Base-by-base conservation (phyloP, 495 filamentous ascomycete species). In the Penicillium robsamsonii region DNA sequence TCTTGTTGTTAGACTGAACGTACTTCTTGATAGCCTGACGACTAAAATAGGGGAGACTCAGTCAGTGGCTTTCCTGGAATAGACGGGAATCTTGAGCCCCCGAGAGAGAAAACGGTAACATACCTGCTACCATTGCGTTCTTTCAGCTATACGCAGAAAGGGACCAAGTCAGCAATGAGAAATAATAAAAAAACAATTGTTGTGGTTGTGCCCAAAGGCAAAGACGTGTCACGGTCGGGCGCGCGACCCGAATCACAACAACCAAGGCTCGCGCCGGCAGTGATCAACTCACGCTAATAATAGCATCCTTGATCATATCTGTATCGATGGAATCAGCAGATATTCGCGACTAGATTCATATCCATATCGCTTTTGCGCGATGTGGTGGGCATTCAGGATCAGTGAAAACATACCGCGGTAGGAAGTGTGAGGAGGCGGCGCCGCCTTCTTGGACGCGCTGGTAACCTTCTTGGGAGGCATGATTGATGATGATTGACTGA, bases 21-120 rank as follows among this genome's bases (percentile, higher is more conserved):
- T 97, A 99, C 75, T 99, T 97, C 88, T 97, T 97, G 71, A 99
- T 85, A 27, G 90, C 88, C 73, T 92, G 88, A 63, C 94, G 95
- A 77, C 94, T 98, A 70, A 65, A 46, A 45, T 25, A 33, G 45
- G 38, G 35, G 29, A 59, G 54, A 22, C 37, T 27, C n/a, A 43
- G 46, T 63, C 44, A 66, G 63, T 61, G 24, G 17, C 12, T 46
- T 57, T 46, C 8, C 22, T 17, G 17, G 15, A 27, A 24, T 29
- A 47, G 50, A 43, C 13, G 58, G 54, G 18, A 42, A 13, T 55
- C 37, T 4, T 5, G 49, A 43, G 51, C 13, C 37, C 38, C 49
- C 52, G 58, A 33, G 40, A 65, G 35, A 41, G 46, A 59, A 61
- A 56, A 60, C 46, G 43, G 44, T 42, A 56, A 73, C 83, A 70